Conservation (phyloP, 345 rosid genomes). For the Eucalyptus viminalis region DNA sequence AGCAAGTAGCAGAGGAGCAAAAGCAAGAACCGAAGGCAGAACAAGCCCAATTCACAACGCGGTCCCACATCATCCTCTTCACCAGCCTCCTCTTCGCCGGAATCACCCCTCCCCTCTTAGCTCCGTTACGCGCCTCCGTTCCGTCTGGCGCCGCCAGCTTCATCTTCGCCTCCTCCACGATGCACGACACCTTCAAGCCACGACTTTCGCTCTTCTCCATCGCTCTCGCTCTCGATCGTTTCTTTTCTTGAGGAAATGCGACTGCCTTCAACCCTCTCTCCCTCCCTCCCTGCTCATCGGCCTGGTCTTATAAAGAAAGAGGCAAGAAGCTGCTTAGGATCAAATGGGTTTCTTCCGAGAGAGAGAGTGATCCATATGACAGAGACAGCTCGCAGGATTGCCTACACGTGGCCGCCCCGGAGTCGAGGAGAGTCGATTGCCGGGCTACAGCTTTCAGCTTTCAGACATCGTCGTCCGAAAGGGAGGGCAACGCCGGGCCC, state of each 20-base stretch:
- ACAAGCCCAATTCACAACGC: not conserved
- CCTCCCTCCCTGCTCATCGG: not conserved
- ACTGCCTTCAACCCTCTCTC: not conserved
- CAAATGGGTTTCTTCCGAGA: not conserved
- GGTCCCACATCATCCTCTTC: not conserved
- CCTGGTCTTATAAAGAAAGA: not conserved
- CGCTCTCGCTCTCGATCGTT: not conserved
- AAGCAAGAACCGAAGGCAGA: not conserved
- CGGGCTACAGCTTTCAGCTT: not conserved
- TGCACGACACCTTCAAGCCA: not conserved
- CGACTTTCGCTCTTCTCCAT: not conserved
- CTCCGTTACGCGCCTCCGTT: not conserved
- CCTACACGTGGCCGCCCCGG: not conserved
- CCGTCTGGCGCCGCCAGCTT: not conserved
- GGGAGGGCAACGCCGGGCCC: not conserved
- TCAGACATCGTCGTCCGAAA: not conserved
- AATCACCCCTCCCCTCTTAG: not conserved
- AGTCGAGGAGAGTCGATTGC: not conserved
- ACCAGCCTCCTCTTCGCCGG: slow-evolving; percentile 4
- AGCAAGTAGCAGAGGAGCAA: not conserved
- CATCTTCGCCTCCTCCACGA: not conserved
- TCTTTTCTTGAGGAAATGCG: not conserved
- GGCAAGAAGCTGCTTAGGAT: not conserved
- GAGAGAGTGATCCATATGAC: not conserved
- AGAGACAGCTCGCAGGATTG: not conserved